These are phyloP conservation scores for Leishmania turanica DNA, from an alignment of 208 protist genomes.

Conservation along the genomic window DNA sequence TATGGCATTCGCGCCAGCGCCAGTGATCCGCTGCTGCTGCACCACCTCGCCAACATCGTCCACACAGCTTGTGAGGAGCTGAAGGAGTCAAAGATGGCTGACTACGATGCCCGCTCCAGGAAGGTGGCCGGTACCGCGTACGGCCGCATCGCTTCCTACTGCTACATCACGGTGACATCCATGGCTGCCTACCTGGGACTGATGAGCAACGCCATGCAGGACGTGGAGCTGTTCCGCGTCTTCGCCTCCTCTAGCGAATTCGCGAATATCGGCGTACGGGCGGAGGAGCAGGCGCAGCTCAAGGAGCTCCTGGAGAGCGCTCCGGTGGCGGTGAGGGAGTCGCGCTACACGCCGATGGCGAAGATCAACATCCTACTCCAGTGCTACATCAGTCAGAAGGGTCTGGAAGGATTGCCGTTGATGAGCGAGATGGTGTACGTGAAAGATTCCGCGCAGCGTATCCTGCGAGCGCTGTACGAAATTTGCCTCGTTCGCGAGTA, in stretches of 20 bases:
- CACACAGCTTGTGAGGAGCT: slow-evolving; percentile 95
- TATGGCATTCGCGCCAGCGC: slow-evolving; percentile 93
- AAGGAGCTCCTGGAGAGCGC: slow-evolving; percentile 96
- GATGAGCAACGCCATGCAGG: slow-evolving; percentile 95
- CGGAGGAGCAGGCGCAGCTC: slow-evolving; percentile 98
- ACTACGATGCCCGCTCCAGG: slow-evolving; percentile 95
- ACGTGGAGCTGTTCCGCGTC: slow-evolving; percentile 98
- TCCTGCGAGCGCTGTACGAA: slow-evolving; percentile 95
- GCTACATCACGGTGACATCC: slow-evolving; percentile 97
- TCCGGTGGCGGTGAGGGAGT: slow-evolving; percentile 98
- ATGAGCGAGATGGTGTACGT: slow-evolving; percentile 99
- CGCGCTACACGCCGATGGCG: slow-evolving; percentile 93
- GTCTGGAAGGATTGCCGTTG: slow-evolving; percentile 97
- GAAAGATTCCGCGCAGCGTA: slow-evolving; percentile 95
- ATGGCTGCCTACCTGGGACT: slow-evolving; percentile 96
- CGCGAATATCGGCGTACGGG: slow-evolving; percentile 95
- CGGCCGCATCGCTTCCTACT: slow-evolving; percentile 98
- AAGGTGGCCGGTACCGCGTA: slow-evolving; percentile 94
- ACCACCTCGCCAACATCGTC: slow-evolving; percentile 94
- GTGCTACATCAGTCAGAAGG: slow-evolving; percentile 98
- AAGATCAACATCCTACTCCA: slow-evolving; percentile 99
- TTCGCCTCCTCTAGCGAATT: slow-evolving; percentile 99
- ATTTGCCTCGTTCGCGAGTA: slow-evolving; percentile 96
- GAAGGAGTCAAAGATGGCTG: slow-evolving; percentile 87
- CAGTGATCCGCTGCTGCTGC: slow-evolving; percentile 86